These are phyloP conservation scores for Aristolochia californica DNA, from an alignment of 164 flowering plant species.

Conservation along the genomic window DNA sequence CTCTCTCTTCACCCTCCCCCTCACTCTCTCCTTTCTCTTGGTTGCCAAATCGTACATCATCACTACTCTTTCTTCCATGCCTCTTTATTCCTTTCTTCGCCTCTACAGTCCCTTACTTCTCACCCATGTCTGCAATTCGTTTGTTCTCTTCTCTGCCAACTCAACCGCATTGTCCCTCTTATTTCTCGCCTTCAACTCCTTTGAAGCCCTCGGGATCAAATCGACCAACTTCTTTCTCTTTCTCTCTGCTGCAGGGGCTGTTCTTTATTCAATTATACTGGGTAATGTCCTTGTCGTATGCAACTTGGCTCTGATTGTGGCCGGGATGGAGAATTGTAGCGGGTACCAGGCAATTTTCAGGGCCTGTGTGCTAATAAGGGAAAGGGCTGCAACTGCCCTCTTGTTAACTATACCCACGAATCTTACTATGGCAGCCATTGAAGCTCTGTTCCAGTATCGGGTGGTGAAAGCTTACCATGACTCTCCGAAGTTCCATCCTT, in stretches of 20 bases:
- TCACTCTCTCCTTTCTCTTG: constrained; percentile 57
- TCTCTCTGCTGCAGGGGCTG: constrained; percentile 10
- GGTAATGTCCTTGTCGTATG: constrained; percentile 18
- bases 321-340: constrained; percentile 26
- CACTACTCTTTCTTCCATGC: constrained; percentile 7
- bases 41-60: constrained; percentile 50
- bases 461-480: constrained; percentile 19
- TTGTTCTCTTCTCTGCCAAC: constrained; percentile 21
- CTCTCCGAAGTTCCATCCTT: constrained; percentile 2
- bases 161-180: constrained; percentile 19
- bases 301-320: constrained; percentile 32
- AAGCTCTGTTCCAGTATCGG: constrained; percentile 43
- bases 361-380: constrained; percentile 36
- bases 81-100: constrained; percentile 8
- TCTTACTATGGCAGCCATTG: constrained; percentile 34
- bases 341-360: constrained; percentile 26
- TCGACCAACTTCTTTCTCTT: constrained; percentile 5
- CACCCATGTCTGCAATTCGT: constrained; percentile 26
- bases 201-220: constrained; percentile 10
- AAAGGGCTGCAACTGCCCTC: constrained; percentile 34
- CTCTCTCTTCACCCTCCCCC: constrained; percentile 50
- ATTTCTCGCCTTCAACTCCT: constrained; percentile 15
- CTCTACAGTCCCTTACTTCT: constrained; percentile 21
- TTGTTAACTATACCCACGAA: constrained; percentile 30
- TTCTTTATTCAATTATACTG: constrained; percentile 21